Base-by-base conservation (phyloP, 2,329 filamentous ascomycete genomes). In the Fonsecaea pedrosoi region DNA sequence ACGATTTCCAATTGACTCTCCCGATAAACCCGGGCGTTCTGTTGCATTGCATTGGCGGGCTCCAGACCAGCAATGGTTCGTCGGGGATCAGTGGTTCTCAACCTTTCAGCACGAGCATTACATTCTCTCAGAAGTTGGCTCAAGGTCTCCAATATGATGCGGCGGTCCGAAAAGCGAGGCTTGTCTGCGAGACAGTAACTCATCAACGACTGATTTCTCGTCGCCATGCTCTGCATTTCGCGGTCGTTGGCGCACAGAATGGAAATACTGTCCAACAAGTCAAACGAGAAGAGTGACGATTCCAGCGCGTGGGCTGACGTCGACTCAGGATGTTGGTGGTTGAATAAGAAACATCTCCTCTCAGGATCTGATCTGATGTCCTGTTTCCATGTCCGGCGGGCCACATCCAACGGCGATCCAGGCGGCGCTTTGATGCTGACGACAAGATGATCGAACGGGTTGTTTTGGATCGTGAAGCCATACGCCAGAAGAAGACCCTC, bases 401-500 rank as follows among this genome's bases (percentile, higher is more conserved):
- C 77, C 38, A 76, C 65, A 21, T 75, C 73, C 2, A 82, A 73
- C 7, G 78, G 78, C 42, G 78, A 80, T 18, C 76, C 79, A 30
- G 77, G 73, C 32, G 78, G 77, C 57, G 77, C 74, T 10, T 76
- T 77, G 38, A 82, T 70, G 65, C 75, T 77, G 50, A 82, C 75
- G 32, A 78, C 77, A 13, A 79, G 77, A 71, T 82, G 81, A 67
- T 82, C 80, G 50, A 78, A 81, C 18, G 77, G 76, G 62, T 82
- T 82, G 25, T 78, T 72, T 4, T 72, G 65, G n/a, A 81, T 74
- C 45, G 79, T 80, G 72, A 82, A 82, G 10, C 80, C 80, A 64
- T 82, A 82, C 61, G 80, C 81, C 71, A 82, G 77, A 74, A 82
- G 77, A 79, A 82, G 79, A 78, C 92, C 89, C 66, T 89, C 89